Base-by-base conservation (phyloP, 768 basidiomycete genomes). In the Amanita polypyramis region DNA sequence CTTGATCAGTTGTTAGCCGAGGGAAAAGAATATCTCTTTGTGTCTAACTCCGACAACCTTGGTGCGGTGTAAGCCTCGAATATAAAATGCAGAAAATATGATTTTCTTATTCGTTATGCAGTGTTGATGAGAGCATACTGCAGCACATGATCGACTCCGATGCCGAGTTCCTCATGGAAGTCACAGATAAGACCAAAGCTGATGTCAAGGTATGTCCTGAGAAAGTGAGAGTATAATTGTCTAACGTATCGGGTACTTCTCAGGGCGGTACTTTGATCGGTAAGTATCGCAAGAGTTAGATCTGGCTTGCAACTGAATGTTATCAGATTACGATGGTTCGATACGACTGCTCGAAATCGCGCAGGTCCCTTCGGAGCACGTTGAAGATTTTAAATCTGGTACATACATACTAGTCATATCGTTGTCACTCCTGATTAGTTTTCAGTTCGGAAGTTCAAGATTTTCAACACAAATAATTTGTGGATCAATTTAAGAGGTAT, bases 21-120 rank as follows among this genome's bases (percentile, higher is more conserved):
- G 55, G 94, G 94, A 65, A 96, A 95, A 65, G 91, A 97, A 69
- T 97, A 95, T 69, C 79, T 96, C 57, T 97, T 96, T 62, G 89
- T 93, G 46, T 95, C 92, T 65, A 97, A 97, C 75, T 92, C 92
- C 40, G 94, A 96, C 68, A 96, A 96, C 66, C 66, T 97, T 61
- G 93, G 93, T 62, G 94, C 92, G 53, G 82, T 85, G 82, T 85
- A 66, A 56, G 80, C 69, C 5, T n/a, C n/a, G 25, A 27, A 5
- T 10, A 45, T 4, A 4, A 39, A 3, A 35, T 25, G 14, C 20
- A 3, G 34, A 30, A 27, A 32, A 12, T 34, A 35, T 40, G 2
- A 41, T 14, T 34, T 25, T 37, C 51, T 46, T 7, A 51, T 35
- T 17, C 27, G 40, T 33, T 42, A 45, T 50, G 30, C 52, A 80